Percentiles rank a stretch among this genome's conserved stretches.
phyloP scores from a whole-genome alignment of 2,329 filamentous ascomycete species.

The Alternaria atra region DNA sequence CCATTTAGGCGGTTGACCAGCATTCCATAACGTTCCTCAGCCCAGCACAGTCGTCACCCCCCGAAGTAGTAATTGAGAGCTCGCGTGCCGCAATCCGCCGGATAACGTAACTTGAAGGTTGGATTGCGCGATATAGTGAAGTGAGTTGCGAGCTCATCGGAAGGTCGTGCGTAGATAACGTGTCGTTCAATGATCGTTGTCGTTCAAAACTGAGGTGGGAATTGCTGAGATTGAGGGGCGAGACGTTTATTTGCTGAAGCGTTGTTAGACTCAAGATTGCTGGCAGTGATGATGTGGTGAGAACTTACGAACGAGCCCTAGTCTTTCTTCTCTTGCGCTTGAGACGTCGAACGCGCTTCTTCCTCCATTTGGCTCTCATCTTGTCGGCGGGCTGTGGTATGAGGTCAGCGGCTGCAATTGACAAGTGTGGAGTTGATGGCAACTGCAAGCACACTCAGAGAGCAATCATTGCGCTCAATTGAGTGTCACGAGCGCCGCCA shows the following conservation, averaged over 20 bases:
- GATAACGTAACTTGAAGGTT: conserved; percentile 34
- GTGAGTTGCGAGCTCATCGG: conserved; percentile 30
- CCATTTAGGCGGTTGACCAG: conserved; percentile 43
- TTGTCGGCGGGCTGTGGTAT: conserved; percentile 54
- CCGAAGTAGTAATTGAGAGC: conserved; percentile 31
- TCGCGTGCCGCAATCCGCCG: conserved; percentile 37
- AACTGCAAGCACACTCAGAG: conserved; percentile 10
- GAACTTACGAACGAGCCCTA: conserved; percentile 89
- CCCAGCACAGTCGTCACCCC: conserved; percentile 37
- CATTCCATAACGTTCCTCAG: conserved; percentile 39
- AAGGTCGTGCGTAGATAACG: conserved; percentile 38
- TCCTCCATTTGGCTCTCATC: conserved; percentile 99
- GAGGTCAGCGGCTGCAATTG: conserved; percentile 39
- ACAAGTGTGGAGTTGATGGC: conserved; percentile 19
- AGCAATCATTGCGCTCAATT: conserved; percentile 35
- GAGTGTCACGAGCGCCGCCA: conserved; percentile 19
- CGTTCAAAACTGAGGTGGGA: conserved; percentile 42
- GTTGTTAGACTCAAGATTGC: conserved; percentile 19
- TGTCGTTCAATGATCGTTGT: conserved; percentile 39
- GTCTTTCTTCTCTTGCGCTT: conserved; percentile 99
- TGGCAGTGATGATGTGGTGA: not conserved
- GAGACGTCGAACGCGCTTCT: conserved; percentile 99
- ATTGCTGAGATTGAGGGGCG: conserved; percentile 53
- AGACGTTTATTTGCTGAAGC: conserved; percentile 60
- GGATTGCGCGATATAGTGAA: conserved; percentile 26